phyloP scores from a whole-genome alignment of 805 yeast species.

The Tetrapisispora taiwanensis region DNA sequence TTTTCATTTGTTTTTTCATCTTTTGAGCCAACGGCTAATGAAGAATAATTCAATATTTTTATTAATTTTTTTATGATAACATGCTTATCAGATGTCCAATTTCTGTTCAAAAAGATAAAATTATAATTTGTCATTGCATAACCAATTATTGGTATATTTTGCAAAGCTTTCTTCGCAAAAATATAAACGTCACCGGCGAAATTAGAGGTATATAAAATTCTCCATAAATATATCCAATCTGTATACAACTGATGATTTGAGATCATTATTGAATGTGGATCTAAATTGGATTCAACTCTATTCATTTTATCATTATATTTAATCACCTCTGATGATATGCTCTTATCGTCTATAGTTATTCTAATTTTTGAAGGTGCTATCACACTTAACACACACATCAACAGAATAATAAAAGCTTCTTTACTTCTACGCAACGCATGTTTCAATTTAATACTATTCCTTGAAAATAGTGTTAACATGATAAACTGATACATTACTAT shows the following conservation, averaged over 20 bases:
- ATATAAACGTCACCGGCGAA: constrained; percentile 58
- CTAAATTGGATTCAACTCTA: constrained; percentile 25
- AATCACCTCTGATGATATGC: constrained; percentile 30
- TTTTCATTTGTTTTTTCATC: constrained; percentile 5
- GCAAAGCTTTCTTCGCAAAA: constrained; percentile 66
- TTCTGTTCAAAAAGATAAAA: constrained; percentile 72
- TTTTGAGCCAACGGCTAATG: neutral
- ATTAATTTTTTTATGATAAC: constrained; percentile 31
- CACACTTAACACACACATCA: constrained; percentile 41
- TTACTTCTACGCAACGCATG: constrained; percentile 47
- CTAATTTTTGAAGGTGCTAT: constrained; percentile 45
- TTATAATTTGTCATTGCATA: constrained; percentile 72
- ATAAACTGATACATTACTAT: neutral
- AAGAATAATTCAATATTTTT: constrained; percentile 1
- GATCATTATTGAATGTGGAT: constrained; percentile 51
- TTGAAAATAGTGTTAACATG: constrained; percentile 18
- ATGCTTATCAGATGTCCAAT: constrained; percentile 70
- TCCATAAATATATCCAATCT: constrained; percentile 92
- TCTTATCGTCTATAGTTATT: constrained; percentile 37
- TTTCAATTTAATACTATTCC: constrained; percentile 30
- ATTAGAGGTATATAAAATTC: constrained; percentile 59
- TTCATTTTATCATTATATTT: constrained; percentile 15
- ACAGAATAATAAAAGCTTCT: constrained; percentile 43
- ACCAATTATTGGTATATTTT: constrained; percentile 65
- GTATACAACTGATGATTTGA: constrained; percentile 89